These are phyloP conservation scores for Phaeosphaeriaceae sp. DNA, from an alignment of 2,329 filamentous ascomycete genomes.

Conservation along the genomic window DNA sequence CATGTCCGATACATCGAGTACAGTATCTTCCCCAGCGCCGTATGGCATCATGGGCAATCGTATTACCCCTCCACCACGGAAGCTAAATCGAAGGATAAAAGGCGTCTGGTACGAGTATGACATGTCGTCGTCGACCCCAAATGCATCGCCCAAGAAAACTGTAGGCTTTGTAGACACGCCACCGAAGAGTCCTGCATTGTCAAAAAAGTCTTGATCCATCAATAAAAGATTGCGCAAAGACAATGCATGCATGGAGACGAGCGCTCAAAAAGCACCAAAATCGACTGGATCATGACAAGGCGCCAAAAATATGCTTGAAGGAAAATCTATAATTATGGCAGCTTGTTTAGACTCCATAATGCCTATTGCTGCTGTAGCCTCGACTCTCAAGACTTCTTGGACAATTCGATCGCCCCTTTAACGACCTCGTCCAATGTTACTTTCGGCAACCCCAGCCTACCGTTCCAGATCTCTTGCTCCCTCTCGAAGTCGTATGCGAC, in stretches of 20 bases:
- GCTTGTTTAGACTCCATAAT: neutral
- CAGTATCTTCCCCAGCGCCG: slow-evolving; percentile 10
- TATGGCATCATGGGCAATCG: slow-evolving; percentile 25
- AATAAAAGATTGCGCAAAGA: too few relatives aligned
- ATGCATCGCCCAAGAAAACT: slow-evolving; percentile 19
- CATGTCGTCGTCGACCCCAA: slow-evolving; percentile 9
- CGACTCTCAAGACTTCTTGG: neutral
- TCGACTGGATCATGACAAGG: too few relatives aligned
- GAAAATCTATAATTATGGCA: neutral
- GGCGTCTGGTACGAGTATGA: slow-evolving; percentile 50
- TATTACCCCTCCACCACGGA: slow-evolving; percentile 39
- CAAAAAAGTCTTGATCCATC: slow-evolving; percentile 14
- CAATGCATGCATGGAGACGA: too few relatives aligned
- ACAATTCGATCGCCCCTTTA: slow-evolving; percentile 9
- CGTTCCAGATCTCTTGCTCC: slow-evolving; percentile 31
- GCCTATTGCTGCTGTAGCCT: neutral
- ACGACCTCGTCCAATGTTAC: slow-evolving; percentile 28
- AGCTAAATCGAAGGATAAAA: slow-evolving; percentile 42
- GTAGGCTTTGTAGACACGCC: slow-evolving; percentile 28
- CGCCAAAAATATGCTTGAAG: too few relatives aligned
- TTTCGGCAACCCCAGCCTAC: slow-evolving; percentile 24
- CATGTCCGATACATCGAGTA: slow-evolving; percentile 24
- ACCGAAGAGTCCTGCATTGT: slow-evolving; percentile 26
- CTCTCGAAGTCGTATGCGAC: slow-evolving; percentile 29
- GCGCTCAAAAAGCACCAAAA: too few relatives aligned